Conservation (phyloP, 2,329 filamentous ascomycete genomes). For the Clonostachys byssicola region DNA sequence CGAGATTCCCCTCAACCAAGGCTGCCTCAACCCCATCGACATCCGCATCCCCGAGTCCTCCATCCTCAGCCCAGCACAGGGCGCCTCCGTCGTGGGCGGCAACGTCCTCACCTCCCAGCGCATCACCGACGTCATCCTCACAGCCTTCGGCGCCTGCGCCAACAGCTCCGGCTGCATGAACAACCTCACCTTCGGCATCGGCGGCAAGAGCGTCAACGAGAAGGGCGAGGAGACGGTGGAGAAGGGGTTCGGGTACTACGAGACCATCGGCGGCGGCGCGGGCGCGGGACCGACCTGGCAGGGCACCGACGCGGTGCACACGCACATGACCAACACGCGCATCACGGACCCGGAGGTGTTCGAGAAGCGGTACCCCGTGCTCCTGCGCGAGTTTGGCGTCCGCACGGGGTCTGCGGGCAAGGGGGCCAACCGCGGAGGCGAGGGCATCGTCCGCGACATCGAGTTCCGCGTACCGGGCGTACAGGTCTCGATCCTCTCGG, state of each 20-base stretch:
- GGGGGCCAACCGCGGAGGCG: slow-evolving; percentile 21
- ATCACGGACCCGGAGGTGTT: slow-evolving; percentile 24
- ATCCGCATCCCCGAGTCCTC: slow-evolving; percentile 20
- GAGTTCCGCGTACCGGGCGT: slow-evolving; percentile 34
- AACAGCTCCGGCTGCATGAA: slow-evolving; percentile 36
- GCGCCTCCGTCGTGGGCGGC: slow-evolving; percentile 37
- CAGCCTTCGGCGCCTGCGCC: slow-evolving; percentile 14
- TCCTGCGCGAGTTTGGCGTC: slow-evolving; percentile 22
- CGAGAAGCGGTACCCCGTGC: slow-evolving; percentile 24
- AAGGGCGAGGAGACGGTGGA: slow-evolving; percentile 9
- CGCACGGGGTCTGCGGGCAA: slow-evolving; percentile 18
- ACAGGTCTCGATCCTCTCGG: slow-evolving; percentile 26
- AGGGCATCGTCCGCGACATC: slow-evolving; percentile 26
- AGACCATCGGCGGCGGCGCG: slow-evolving; percentile 24
- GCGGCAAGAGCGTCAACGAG: slow-evolving; percentile 15
- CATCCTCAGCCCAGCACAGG: slow-evolving; percentile 22
- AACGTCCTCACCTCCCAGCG: slow-evolving; percentile 48
- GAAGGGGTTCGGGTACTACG: slow-evolving; percentile 20
- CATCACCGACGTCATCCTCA: slow-evolving; percentile 22
- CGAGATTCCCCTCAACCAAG: slow-evolving; percentile 32
- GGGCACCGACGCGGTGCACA: slow-evolving; percentile 18
- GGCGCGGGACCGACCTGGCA: slow-evolving; percentile 20
- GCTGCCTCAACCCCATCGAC: slow-evolving; percentile 25
- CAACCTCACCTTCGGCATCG: slow-evolving; percentile 25
- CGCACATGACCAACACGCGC: slow-evolving; percentile 23